Percentiles rank a stretch among this genome's conserved stretches.
Evolutionary conservation across 2,329 filamentous ascomycete species (phyloP).

Genomic region (Penicillium sp.): DNA sequence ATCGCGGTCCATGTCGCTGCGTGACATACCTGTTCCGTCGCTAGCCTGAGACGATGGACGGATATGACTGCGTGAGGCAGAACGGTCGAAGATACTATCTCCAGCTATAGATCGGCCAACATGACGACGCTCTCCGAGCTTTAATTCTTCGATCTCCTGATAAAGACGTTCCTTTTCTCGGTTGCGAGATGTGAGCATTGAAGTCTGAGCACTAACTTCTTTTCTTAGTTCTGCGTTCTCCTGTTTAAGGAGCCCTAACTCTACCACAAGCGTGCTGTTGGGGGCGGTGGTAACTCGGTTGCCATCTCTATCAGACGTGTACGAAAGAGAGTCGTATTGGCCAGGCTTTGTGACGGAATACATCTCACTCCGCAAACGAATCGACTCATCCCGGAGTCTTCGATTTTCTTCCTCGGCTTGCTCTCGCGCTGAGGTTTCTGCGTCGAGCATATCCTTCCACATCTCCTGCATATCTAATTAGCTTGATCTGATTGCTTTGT

Average conservation of each 20-base stretch:
- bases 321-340: conserved; percentile 35
- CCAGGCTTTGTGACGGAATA: conserved; percentile 31
- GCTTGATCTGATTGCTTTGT: not conserved
- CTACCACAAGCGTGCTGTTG: conserved; percentile 74
- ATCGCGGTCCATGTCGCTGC: conserved; percentile 76
- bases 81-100: conserved; percentile 92
- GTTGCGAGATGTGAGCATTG: conserved; percentile 94
- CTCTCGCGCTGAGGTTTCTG: conserved; percentile 84
- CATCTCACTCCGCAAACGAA: conserved; percentile 59
- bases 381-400: conserved; percentile 78
- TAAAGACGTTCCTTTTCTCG: conserved; percentile 93
- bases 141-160: conserved; percentile 95
- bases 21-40: conserved; percentile 59
- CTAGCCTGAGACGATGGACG: conserved; percentile 74
- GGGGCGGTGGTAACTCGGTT: conserved; percentile 53
- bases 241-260: conserved; percentile 78
- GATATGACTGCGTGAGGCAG: conserved; percentile 77
- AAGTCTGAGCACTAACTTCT: conserved; percentile 92
- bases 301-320: conserved; percentile 40
- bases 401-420: conserved; percentile 88
- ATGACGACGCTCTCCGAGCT: conserved; percentile 77
- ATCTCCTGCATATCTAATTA: conserved; percentile 61
- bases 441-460: conserved; percentile 91
- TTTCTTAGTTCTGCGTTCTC: conserved; percentile 90
- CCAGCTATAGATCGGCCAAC: conserved; percentile 61